A percentile compares a stretch with the other conserved stretches of the same genome.
These are phyloP conservation scores for Zea luxurians DNA, from an alignment of 176 grass and related monocot genomes.

Conservation along the genomic window DNA sequence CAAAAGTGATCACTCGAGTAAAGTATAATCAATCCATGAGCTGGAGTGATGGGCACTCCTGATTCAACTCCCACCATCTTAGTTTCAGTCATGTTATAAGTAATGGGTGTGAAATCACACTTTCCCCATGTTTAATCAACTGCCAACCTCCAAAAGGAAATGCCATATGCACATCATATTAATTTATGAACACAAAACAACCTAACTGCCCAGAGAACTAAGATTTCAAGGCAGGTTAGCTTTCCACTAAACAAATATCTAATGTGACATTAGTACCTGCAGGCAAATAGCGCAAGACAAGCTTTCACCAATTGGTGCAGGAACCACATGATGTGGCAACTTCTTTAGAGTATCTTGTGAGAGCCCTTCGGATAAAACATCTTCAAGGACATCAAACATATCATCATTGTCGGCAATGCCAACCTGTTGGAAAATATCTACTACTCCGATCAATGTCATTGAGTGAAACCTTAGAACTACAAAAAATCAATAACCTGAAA, in stretches of 20 bases:
- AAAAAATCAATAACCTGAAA: background rate
- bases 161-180: background rate
- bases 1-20: constrained; percentile 2
- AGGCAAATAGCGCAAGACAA: constrained; percentile 75
- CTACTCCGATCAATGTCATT: background rate
- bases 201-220: background rate
- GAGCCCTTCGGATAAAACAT: constrained; percentile 53
- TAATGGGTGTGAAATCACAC: background rate
- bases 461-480: background rate
- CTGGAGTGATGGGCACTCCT: background rate
- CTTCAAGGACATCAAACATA: constrained; percentile 57
- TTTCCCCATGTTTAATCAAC: background rate
- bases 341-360: constrained; percentile 63
- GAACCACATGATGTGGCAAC: constrained; percentile 62
- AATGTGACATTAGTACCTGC: constrained; percentile 46
- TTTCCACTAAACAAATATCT: background rate
- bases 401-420: constrained; percentile 55
- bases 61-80: background rate
- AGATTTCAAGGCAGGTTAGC: background rate
- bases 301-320: constrained; percentile 45
- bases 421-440: constrained; percentile 38
- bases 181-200: constrained; percentile 9
- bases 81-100: constrained; percentile 1
- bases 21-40: constrained; percentile 17
- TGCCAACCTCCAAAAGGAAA: background rate